A percentile compares a stretch with the other conserved stretches of the same genome.
phyloP scores from a whole-genome alignment of 2,329 filamentous ascomycete species.

The Parastagonospora nodorum region DNA sequence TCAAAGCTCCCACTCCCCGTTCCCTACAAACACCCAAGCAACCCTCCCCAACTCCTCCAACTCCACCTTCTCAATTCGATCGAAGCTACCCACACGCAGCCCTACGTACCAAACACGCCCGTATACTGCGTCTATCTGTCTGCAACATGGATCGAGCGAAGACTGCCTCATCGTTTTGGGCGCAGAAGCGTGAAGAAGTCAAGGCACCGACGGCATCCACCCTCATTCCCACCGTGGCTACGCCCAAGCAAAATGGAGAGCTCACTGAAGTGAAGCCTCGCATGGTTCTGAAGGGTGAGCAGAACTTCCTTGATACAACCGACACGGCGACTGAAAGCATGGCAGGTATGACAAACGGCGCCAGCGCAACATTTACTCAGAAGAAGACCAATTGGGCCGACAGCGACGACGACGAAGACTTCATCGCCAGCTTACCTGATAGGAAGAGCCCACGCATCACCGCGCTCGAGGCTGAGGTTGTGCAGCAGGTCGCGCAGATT shows the following conservation, averaged over 20 bases:
- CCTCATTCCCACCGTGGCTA: neutral
- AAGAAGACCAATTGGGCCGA: conserved; percentile 23
- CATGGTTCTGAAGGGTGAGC: conserved; percentile 4
- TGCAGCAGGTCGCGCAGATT: conserved; percentile 10
- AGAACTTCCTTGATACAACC: neutral
- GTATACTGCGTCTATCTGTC: too few relatives aligned
- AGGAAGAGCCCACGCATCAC: neutral
- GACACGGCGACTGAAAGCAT: neutral
- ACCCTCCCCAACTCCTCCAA: neutral
- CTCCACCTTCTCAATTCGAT: neutral
- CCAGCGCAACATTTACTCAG: neutral
- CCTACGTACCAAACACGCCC: neutral
- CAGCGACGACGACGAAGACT: conserved; percentile 23
- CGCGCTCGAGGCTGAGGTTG: conserved; percentile 1
- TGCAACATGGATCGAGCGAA: neutral
- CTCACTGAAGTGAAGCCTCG: neutral
- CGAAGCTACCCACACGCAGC: neutral
- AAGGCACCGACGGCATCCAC: neutral
- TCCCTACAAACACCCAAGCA: neutral
- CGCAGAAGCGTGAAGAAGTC: conserved; percentile 1
- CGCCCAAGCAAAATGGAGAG: neutral
- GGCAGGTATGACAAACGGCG: conserved; percentile 3
- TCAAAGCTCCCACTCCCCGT: too few relatives aligned
- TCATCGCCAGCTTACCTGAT: conserved; percentile 8
- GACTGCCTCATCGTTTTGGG: conserved; percentile 2